Percentiles rank a stretch among this genome's conserved stretches.
phyloP scores from a whole-genome alignment of 2,329 filamentous ascomycete species.

The Xylariomycetidae sp. region DNA sequence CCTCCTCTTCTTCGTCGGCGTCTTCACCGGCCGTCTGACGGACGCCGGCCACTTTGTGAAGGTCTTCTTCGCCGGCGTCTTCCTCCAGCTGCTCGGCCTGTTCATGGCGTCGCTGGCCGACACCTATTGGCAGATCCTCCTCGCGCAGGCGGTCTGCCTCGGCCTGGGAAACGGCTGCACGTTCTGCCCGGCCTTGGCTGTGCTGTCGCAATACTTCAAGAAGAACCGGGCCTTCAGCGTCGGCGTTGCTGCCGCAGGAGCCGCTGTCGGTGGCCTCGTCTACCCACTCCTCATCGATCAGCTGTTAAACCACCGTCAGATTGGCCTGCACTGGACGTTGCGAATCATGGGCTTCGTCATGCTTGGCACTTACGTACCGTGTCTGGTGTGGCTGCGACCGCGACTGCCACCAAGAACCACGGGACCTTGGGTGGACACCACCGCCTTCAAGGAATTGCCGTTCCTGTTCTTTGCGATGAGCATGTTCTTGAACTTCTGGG shows the following conservation, averaged over 20 bases:
- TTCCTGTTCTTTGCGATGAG: conserved; percentile 4
- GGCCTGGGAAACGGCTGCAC: conserved; percentile 18
- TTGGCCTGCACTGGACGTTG: conserved; percentile 52
- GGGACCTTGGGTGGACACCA: conserved; percentile 4
- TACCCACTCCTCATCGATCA: conserved; percentile 34
- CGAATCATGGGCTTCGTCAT: conserved; percentile 40
- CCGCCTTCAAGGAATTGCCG: conserved; percentile 5
- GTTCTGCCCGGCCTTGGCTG: conserved; percentile 15
- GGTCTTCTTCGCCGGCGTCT: conserved; percentile 36
- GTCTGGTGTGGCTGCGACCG: conserved; percentile 1
- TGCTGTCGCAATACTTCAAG: conserved; percentile 26
- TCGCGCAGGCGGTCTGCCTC: conserved; percentile 18
- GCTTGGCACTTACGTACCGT: conserved; percentile 1
- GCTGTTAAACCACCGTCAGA: conserved; percentile 33
- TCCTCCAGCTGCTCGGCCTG: conserved; percentile 20
- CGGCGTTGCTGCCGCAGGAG: conserved; percentile 16
- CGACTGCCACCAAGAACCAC: conserved; percentile 4
- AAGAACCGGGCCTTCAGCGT: conserved; percentile 20
- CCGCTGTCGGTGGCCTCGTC: conserved; percentile 29
- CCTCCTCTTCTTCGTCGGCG: conserved; percentile 23
- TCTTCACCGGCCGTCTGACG: conserved; percentile 46
- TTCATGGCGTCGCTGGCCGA: conserved; percentile 33
- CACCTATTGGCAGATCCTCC: conserved; percentile 29
- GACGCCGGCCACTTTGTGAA: conserved; percentile 43
- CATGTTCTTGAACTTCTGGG: conserved; percentile 6